Conservation (phyloP, 352 stramenopile species). For the Globisporangium paroecandrum region DNA sequence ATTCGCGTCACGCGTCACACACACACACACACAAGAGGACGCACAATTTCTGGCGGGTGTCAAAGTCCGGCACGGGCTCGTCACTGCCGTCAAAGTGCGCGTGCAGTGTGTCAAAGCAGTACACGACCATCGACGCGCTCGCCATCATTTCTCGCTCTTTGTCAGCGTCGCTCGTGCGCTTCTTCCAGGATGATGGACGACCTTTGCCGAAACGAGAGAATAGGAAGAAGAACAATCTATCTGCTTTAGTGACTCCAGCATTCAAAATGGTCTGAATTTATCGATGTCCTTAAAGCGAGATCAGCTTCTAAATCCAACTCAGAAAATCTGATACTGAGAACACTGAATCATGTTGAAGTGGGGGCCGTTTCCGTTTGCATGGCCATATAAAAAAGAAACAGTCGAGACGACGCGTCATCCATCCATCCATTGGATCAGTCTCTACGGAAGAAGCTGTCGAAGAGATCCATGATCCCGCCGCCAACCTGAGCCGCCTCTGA, state of each 20-base stretch:
- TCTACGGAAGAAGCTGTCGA: constrained; percentile 54
- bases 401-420: background rate
- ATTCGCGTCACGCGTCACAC: no score
- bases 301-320: background rate
- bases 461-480: constrained; percentile 54
- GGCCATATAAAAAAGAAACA: background rate
- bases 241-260: background rate
- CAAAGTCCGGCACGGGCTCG: constrained; percentile 52
- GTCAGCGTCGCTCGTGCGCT: background rate
- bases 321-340: background rate
- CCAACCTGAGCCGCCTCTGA: constrained; percentile 18
- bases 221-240: background rate
- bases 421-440: constrained; percentile 12
- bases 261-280: no score
- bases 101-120: constrained; percentile 81
- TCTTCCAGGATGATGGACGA: background rate
- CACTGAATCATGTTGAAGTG: constrained; percentile 4
- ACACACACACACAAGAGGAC: constrained; percentile 7
- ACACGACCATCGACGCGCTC: constrained; percentile 77
- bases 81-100: constrained; percentile 55
- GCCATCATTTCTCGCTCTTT: constrained; percentile 41
- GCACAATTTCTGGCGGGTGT: constrained; percentile 58
- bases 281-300: background rate
- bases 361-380: background rate
- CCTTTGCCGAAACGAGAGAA: background rate